These are phyloP conservation scores for Linum tenue DNA, from an alignment of 345 rosid species.

Conservation along the genomic window DNA sequence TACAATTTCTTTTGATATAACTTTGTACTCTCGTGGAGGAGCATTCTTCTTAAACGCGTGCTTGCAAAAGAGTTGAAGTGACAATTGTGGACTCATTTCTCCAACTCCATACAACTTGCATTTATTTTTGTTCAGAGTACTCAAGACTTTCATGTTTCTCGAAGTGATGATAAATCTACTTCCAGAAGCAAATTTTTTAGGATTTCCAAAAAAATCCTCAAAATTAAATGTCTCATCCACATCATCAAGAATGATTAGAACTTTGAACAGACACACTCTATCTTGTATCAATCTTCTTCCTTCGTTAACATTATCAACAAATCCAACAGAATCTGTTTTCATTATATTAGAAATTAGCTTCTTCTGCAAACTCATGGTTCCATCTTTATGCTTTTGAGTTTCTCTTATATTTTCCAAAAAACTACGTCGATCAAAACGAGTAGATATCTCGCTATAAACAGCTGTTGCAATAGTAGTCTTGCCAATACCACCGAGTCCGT, in stretches of 20 bases:
- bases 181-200: background rate
- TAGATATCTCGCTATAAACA: background rate
- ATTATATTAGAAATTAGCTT: background rate
- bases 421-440: background rate
- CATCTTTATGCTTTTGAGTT: background rate
- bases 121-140: background rate
- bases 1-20: background rate
- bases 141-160: background rate
- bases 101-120: background rate
- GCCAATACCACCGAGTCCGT: background rate
- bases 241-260: background rate
- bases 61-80: background rate
- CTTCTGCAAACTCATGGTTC: background rate
- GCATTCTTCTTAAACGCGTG: background rate
- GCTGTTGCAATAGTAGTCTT: background rate
- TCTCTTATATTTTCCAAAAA: background rate
- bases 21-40: background rate
- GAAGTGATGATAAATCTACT: background rate
- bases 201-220: background rate
- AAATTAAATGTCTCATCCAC: background rate
- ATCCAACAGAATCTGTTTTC: background rate
- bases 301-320: background rate
- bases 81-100: background rate
- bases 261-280: background rate
- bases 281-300: background rate